phyloP scores from a whole-genome alignment of 2,329 filamentous ascomycete species.

The Colletotrichum tropicale region DNA sequence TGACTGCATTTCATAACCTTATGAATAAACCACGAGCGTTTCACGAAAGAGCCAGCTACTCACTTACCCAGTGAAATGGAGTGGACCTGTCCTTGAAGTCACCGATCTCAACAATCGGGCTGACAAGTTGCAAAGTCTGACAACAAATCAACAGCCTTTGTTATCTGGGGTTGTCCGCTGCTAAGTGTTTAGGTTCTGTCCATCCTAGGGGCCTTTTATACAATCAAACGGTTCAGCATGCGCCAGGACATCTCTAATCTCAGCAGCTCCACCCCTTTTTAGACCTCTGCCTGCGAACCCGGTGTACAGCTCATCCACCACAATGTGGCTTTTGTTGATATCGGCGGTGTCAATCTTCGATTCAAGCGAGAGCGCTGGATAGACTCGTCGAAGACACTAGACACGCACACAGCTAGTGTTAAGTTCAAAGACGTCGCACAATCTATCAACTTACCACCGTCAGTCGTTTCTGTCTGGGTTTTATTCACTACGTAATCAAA shows the following conservation, averaged over 20 bases:
- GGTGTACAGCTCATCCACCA: background rate
- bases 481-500: background rate
- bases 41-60: background rate
- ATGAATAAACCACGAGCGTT: background rate
- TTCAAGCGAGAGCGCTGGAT: too few relatives aligned
- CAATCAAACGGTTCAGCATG: background rate
- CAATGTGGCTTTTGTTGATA: background rate
- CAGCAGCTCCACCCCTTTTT: too few relatives aligned
- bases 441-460: background rate
- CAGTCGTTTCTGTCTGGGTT: background rate
- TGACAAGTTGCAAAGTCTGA: background rate
- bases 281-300: too few relatives aligned
- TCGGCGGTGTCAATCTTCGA: too few relatives aligned
- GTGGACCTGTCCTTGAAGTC: background rate
- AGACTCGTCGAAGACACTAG: background rate
- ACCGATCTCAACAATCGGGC: background rate
- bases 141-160: background rate
- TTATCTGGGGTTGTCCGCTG: background rate
- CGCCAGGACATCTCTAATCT: background rate
- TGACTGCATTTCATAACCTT: background rate
- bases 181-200: background rate
- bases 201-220: background rate
- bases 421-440: too few relatives aligned
- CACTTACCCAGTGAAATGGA: rapidly evolving
- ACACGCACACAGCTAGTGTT: background rate